Conservation (phyloP, 176 grass and related monocot species). For the Aegilops speltoides region DNA sequence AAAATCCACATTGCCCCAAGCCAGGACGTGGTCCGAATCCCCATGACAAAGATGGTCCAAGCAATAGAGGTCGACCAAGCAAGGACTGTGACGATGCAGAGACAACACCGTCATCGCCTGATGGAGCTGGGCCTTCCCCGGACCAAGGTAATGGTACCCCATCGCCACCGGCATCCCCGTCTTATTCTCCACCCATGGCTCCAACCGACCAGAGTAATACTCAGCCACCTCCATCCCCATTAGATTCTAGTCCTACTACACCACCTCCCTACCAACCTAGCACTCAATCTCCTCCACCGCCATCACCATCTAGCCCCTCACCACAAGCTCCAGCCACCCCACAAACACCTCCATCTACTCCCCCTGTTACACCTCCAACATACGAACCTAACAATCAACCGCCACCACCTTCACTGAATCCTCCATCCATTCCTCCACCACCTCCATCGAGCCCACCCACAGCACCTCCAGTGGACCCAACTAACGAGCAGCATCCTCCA, state of each 20-base stretch:
- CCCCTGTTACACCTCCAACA: not conserved
- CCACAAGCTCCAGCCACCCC: not conserved
- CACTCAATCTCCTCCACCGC: not conserved
- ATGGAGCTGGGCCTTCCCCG: not conserved
- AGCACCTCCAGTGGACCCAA: not conserved
- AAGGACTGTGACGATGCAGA: conserved; percentile 6
- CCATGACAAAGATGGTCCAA: not conserved
- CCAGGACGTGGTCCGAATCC: conserved; percentile 20
- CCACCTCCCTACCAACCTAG: not conserved
- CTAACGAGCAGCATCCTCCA: not conserved
- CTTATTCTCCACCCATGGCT: not conserved
- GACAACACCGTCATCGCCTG: not conserved
- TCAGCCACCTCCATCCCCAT: not conserved
- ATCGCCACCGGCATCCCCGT: not conserved
- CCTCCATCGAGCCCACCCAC: not conserved
- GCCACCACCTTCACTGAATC: not conserved
- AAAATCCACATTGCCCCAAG: conserved; percentile 45
- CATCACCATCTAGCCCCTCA: not conserved
- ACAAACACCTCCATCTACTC: not conserved
- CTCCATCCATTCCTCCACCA: not conserved
- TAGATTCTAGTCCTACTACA: not conserved
- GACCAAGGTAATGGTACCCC: conserved; percentile 17
- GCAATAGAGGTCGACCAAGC: not conserved
- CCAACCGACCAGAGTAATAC: not conserved
- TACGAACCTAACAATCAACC: not conserved